A percentile compares a stretch with the other conserved stretches of the same genome.
Evolutionary conservation across 768 basidiomycete species (phyloP).

Genomic region (Flagelloscypha sp.): DNA sequence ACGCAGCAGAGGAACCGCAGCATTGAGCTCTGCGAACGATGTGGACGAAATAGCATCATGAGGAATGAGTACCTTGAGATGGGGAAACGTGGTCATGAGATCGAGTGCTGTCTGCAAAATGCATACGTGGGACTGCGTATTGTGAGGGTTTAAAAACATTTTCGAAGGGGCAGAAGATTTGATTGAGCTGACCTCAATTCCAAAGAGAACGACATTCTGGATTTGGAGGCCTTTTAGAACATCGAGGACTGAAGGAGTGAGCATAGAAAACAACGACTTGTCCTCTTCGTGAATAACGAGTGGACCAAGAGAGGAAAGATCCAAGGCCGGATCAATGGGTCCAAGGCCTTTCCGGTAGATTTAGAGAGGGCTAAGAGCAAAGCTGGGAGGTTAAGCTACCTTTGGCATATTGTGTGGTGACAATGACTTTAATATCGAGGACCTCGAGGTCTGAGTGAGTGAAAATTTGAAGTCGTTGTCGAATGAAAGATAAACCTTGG

Average conservation of each 20-base stretch:
- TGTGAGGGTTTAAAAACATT: conserved; percentile 5
- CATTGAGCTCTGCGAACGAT: conserved; percentile 71
- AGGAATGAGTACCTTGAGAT: conserved; percentile 67
- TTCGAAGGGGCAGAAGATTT: not conserved
- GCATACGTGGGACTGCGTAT: conserved; percentile 76
- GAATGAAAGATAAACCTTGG: conserved; percentile 39
- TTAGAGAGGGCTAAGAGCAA: conserved; percentile 1
- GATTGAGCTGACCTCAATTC: conserved; percentile 70
- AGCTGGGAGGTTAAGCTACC: conserved; percentile 29
- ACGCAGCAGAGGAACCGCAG: conserved; percentile 59
- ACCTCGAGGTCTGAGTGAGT: conserved; percentile 32
- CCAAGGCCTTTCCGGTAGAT: conserved; percentile 49
- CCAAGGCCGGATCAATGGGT: conserved; percentile 54
- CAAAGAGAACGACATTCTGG: conserved; percentile 66
- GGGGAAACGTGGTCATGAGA: conserved; percentile 32
- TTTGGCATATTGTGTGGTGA: conserved; percentile 78
- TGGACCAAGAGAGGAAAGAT: conserved; percentile 41
- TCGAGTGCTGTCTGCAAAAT: conserved; percentile 78
- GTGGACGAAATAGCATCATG: conserved; percentile 83
- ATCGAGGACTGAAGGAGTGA: conserved; percentile 54
- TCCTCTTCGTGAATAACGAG: conserved; percentile 56
- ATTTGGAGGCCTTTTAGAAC: conserved; percentile 41
- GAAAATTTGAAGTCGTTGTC: conserved; percentile 2
- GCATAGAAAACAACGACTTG: conserved; percentile 85
- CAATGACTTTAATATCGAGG: conserved; percentile 62